Base-by-base conservation (phyloP, 2,329 filamentous ascomycete genomes). In the Pezicula neosporulosa region DNA sequence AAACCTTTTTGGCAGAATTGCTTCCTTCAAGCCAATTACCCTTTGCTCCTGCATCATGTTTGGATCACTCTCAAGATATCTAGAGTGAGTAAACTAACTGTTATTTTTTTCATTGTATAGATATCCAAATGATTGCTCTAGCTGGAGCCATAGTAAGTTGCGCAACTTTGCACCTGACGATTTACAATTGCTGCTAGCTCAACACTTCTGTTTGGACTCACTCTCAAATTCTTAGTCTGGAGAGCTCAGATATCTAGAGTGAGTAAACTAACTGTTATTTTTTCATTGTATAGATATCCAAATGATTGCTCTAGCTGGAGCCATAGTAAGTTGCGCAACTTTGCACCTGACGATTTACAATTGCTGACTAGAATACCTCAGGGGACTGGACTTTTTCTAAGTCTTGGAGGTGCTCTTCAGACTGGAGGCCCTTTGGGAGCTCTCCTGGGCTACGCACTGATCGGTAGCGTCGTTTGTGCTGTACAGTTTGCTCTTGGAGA, bases 401-500 rank as follows among this genome's bases (percentile, higher is more conserved):
- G 73, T 19, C 72, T 76, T 1, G 77, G 77, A 30, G 68, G 72
- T 49, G 72, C 75, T 0, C 72, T 80, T 13, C 70, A 72, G 37
- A 74, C 72, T n/a, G 77, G 71, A 28, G 77, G 75, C 3, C 77
- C 77, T 2, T 67, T 76, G 2, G 74, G 74, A 13, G 66, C 77
- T 16, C 62, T 80, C 1, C 64, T 80, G 6, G 75, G 72, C 4
- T 80, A 80, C 52, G 63, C 73, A 6, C 71, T 76, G 3, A 68
- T 78, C n/a, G 76, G 76, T 1, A 47, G 71, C 2, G 67, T 78
- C 15, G 74, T 77, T 3, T 77, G 72, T 55, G 66, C 70, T 3
- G 74, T 78, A 15, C 73, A 77, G 50, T 76, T 75, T 53, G 73
- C 74, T 0, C 61, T 77, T 8, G 76, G 75, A 27, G 76, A 78